Evolutionary conservation across 108 stramenopile species (phyloP).

Genomic region (Chaetoceros tenuissimus): DNA sequence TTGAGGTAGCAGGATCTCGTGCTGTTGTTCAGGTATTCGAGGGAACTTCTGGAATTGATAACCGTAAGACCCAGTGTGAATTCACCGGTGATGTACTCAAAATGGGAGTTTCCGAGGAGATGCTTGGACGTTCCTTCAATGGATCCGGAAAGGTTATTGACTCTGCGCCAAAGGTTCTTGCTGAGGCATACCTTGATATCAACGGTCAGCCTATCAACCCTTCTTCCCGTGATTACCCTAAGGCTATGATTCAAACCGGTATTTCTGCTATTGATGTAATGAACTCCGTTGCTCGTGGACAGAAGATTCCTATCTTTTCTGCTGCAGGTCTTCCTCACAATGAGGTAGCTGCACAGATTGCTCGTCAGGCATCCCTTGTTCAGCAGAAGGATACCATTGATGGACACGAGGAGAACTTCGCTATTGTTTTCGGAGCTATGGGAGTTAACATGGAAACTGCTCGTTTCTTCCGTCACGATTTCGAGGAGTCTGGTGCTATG

Average conservation of each 20-base stretch:
- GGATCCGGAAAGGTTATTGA: conserved; percentile 99
- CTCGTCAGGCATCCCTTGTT: conserved; percentile 97
- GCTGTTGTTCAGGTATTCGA: conserved; percentile 99
- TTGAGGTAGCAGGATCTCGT: conserved; percentile 93
- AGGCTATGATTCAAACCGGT: conserved; percentile 99
- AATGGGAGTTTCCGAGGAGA: conserved; percentile 99
- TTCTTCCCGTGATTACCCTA: conserved; percentile 97
- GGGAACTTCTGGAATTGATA: conserved; percentile 99
- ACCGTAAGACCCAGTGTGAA: conserved; percentile 93
- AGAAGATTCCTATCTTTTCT: conserved; percentile 99
- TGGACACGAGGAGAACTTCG: conserved; percentile 98
- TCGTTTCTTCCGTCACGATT: conserved; percentile 98
- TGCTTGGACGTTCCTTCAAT: conserved; percentile 97
- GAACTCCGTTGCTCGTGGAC: conserved; percentile 99
- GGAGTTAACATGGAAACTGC: conserved; percentile 99
- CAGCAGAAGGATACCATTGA: conserved; percentile 94
- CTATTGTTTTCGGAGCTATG: conserved; percentile 99
- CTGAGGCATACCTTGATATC: conserved; percentile 98
- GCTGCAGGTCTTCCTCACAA: conserved; percentile 99
- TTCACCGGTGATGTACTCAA: conserved; percentile 98
- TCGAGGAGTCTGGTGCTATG: conserved; percentile 99
- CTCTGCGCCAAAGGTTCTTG: conserved; percentile 94
- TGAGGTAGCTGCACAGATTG: conserved; percentile 99
- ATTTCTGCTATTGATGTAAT: conserved; percentile 99
- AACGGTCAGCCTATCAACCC: conserved; percentile 99